Base-by-base conservation (phyloP, 208 protist species). In the Chromosphaera perkinsii region DNA sequence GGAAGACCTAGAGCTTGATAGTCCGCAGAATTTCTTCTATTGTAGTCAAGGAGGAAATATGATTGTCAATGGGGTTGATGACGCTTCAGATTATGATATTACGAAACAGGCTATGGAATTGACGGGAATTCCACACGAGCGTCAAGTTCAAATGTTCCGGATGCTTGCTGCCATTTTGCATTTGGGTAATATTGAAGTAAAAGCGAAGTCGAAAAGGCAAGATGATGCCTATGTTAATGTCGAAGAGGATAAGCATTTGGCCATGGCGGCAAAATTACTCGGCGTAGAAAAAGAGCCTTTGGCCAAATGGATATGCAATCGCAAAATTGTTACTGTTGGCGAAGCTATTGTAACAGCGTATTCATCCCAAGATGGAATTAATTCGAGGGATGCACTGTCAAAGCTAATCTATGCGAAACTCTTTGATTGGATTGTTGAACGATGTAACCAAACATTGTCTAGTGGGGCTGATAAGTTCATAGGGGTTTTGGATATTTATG, bases 381-480 rank as follows among this genome's bases (percentile, higher is more conserved):
- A 86, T 52, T 72, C 74, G 1, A 60, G 73, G 17, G 81, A 88
- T 65, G 75, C 81, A 3, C 40, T 88, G 4, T 39, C 73, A 2
- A 83, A 74, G 67, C 35, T 35, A 24, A 45, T 97, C 3, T 97
- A 97, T 72, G 79, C 88, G 43, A 73, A 78, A 37, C 54, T 97
- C 40, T 97, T 97, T 70, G 88, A 96, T 72, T 97, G 90, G 85
- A 76, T 97, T 3, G 90, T 97, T n/a, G 61, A 72, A 24, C 72
- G 72, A n/a, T 90, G 97, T 39, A 97, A 97, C 77, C 69, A 77
- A 49, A 85, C 54, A 71, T 48, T 95, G 0, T 66, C 10, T 24
- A 9, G 12, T 24, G 49, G 12, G 49, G 10, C 5, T 9, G 49
- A 9, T 10, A 40, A 22, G 5, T 86, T 83, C 61, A 86, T 83